Evolutionary conservation across 2,329 filamentous ascomycete genomes (phyloP), one percentile per base, ranked within the genome.

Genomic region (Byssochlamys sp.): DNA sequence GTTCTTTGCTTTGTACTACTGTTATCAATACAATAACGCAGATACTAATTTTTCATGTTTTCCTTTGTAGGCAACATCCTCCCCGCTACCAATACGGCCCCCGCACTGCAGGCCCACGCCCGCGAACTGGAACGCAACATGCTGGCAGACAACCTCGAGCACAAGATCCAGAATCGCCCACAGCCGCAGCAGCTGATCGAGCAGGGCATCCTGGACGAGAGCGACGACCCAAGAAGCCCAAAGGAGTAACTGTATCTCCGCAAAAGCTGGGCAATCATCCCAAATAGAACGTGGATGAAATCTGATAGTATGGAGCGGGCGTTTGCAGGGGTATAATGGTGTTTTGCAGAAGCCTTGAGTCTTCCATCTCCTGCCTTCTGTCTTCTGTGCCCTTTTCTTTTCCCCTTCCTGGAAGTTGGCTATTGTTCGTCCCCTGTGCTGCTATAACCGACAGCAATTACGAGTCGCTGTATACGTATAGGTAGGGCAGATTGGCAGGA

Each of bases 91-190:
- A 87, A 75, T 55, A 90, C 88, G 19, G 90, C 91, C 0, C 91
- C 91, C 0, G 82, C 87, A 2, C 78, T 96, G 56, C 85, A 87
- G 69, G 90, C 87, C 57, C 84, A 90, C 61, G 90, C 94, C 73
- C 87, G 83, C 68, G 89, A 95, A 77, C 84, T 96, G 49, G 84
- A 91, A 73, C 90, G 86, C 71, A 87, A 90, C 73, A 96, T 96
- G 91, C 84, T 88, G 12, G 88, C 85, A 59, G 89, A 96, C 72
- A 87, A 82, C 57, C 80, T 96, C 61, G 94, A 95, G 73, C 90
- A 95, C 68, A 91, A 91, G 73, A 84, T 96, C 61, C 83, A 87
- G 67, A 81, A 87, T 66, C 82, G 91, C 24, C 91, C 91, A 1
- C 80, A 83, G 35, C 87, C 89, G 10, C 89, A 91, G 63, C 81